Evolutionary conservation across 2,329 filamentous ascomycete species (phyloP).

Genomic region (Colletotrichum cereale): DNA sequence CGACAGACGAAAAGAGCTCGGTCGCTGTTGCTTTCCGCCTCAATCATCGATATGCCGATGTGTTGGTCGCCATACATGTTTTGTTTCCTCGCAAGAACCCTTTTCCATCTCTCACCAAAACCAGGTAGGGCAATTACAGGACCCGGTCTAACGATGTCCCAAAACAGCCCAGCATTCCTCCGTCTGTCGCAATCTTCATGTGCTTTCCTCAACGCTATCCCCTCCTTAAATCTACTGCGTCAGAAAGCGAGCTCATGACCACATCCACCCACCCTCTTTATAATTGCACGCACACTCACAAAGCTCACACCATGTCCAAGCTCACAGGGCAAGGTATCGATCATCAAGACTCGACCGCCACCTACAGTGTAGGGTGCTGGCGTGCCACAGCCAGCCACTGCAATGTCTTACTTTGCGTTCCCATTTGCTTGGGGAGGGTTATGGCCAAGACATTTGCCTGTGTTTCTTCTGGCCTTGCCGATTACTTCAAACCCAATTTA

Average conservation of each 20-base stretch:
- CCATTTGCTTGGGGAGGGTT: not conserved
- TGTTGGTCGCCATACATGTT: conserved; percentile 6
- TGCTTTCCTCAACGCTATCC: not conserved
- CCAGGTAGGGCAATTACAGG: conserved; percentile 6
- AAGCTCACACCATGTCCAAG: not conserved
- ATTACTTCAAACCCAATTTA: not conserved
- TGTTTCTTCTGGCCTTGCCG: not conserved
- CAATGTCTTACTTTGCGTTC: not conserved
- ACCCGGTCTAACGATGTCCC: not conserved
- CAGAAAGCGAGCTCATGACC: not conserved
- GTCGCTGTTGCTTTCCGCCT: not conserved
- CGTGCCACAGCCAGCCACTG: not conserved
- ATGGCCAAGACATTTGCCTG: not conserved
- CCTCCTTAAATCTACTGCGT: not conserved
- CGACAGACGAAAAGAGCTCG: not conserved
- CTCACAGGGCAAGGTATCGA: not conserved
- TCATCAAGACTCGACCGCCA: not conserved
- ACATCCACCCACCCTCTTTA: not conserved
- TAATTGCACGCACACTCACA: not conserved
- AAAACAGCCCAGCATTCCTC: conserved; percentile 12
- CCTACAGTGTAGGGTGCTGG: not conserved
- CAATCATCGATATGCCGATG: not conserved
- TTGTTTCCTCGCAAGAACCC: not conserved
- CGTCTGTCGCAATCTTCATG: not conserved
- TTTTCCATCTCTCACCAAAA: not conserved